phyloP scores from a whole-genome alignment of 2,329 filamentous ascomycete genomes.

The Xylaria sp. region DNA sequence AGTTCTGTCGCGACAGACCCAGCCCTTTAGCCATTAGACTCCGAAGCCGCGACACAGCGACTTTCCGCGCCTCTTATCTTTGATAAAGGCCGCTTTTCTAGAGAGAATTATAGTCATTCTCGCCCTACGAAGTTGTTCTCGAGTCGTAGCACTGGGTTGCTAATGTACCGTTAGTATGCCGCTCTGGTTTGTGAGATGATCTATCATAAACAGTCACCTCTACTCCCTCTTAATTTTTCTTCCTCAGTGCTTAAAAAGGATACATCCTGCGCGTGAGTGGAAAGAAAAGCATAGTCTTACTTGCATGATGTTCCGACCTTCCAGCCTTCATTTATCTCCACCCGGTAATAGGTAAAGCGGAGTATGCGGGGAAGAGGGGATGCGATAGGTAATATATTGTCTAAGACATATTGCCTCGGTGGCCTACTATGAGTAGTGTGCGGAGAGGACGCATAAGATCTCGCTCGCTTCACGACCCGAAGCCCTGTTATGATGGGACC shows the following conservation, averaged over 20 bases:
- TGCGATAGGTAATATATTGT: not conserved
- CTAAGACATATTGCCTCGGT: not conserved
- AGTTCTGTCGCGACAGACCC: not conserved
- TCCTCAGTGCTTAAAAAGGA: not conserved
- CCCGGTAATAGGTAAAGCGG: not conserved
- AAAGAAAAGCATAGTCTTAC: not conserved
- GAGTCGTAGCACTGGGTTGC: not conserved
- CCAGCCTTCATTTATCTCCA: not conserved
- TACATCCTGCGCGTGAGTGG: not conserved
- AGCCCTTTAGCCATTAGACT: not conserved
- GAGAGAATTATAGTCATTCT: not conserved
- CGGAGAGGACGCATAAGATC: conserved; percentile 8
- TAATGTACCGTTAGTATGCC: not conserved
- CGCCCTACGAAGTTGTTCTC: not conserved
- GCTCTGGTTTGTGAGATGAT: not conserved
- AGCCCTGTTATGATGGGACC: conserved; percentile 3
- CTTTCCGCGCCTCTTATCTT: not conserved
- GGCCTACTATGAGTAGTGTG: not conserved
- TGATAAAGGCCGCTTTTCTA: not conserved
- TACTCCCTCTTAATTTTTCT: not conserved
- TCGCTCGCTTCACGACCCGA: not conserved
- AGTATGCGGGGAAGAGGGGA: not conserved
- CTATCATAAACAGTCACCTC: not conserved
- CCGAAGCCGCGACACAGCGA: not conserved
- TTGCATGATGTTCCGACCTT: not conserved